Evolutionary conservation across 495 filamentous ascomycete species (phyloP), one percentile per base, ranked within the genome.

Genomic region (Xylaria palmicola): DNA sequence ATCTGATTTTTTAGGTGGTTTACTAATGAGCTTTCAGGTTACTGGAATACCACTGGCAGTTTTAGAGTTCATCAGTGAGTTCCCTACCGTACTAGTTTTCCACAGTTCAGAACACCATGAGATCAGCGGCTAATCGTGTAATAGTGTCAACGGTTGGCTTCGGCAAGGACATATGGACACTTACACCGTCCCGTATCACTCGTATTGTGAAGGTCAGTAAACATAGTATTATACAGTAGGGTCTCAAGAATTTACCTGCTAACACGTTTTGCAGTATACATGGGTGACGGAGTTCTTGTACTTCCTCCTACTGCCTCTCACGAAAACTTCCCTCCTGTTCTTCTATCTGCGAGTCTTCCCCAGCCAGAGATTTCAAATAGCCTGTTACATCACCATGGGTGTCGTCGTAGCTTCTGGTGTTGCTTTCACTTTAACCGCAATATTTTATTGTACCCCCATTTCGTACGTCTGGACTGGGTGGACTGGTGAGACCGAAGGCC

Each of bases 281-380:
- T 54, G 51, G 51, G 32, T 34, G 32, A 54, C 51, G 19, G 56
- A 67, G 65, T 37, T 77, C 17, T 53, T 77, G 44, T 81, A 81
- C 66, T 71, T 74, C 17, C 50, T 63, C 13, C 65, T 74, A 2
- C 69, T 76, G 32, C 74, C 70, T 64, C 55, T 76, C 20, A 69
- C 76, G 27, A 80, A 80, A 27, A 64, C 77, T 39, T 80, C 77
- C 10, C 76, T 83, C 62, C 74, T 82, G 15, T 68, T 82, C 62
- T 77, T 82, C 65, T 82, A 80, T 69, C 68, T 83, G 7, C 78
- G 80, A 37, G 74, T 83, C 44, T 82, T 83, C 56, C 76, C 75
- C 7, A 64, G 56, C 41, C 68, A 65, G 34, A 49, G 64, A 9
- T 73, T 78, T 43, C 67, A 72, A 13, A 26, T 70, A 1, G 20